Base-by-base conservation (phyloP, 2,329 filamentous ascomycete species). In the Elsinoe necatrix region DNA sequence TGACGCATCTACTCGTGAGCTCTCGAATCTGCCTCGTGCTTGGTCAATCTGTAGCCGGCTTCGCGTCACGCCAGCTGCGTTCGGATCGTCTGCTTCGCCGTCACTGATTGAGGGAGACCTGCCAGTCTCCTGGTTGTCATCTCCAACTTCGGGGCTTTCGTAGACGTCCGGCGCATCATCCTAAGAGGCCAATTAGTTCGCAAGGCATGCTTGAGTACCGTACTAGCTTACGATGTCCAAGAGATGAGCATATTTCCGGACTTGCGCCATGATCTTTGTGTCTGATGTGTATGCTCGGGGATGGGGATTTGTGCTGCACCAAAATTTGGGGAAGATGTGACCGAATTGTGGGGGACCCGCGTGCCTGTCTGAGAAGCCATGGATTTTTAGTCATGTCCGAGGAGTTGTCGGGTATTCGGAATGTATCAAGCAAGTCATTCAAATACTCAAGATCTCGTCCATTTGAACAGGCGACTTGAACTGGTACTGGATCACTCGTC, bases 71-170 rank as follows among this genome's bases (percentile, higher is more conserved):
- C 69, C 71, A 29, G 81, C 77, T 55, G 66, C 69, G 4, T 70
- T 71, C 43, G 86, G 82, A 47, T 85, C 82, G 16, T 62, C 63
- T 18, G 63, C 59, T 16, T 63, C 63, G 7, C 29, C 39, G 12
- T 60, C 62, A 48, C 58, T 62, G 0, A 63, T 63, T 31, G 61
- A 59, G 6, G 61, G 62, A 23, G 57, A 57, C 12, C 20, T n/a
- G 8, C n/a, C 21, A 16, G 12, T 34, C n/a, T 20, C 57, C 29
- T 56, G 39, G 61, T 83, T 87, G 71, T 95, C 91, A 67, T 95
- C 89, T 57, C 87, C 92, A 63, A 96, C 77, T 57, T 95, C 91
- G 62, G 92, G 91, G 14, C 93, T 97, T 73, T 97, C 92, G 77
- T 96, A 97, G 66, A 95, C 89, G 68, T 97, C 93, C 63, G 91